Base-by-base conservation (phyloP, 225 moss, liverwort and hornwort genomes). In the Antitrichia curtipendula region DNA sequence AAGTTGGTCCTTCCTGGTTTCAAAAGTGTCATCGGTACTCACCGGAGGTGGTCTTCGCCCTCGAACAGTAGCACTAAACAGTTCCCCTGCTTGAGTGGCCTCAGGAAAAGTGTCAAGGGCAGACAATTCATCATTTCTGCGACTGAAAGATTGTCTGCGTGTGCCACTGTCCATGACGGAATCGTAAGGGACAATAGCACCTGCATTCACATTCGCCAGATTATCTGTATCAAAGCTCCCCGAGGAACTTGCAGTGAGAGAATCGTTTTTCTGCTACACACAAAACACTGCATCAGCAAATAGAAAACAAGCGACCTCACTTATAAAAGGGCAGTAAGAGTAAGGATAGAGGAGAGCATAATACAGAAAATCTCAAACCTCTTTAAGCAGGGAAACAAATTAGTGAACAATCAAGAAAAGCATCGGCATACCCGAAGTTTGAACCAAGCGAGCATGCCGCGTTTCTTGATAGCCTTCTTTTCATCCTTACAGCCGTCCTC, bases 381-480 rank as follows among this genome's bases (percentile, higher is more conserved):
- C 76, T 75, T 74, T 12, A 27, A 49, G 60, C 62, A 82, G 53
- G 62, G 28, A 62, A 87, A 84, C 50, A 69, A 84, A 76, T 38
- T 47, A n/a, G 63, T 70, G 16, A 15, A 86, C 38, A 82, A 69
- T 89, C 75, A 61, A 50, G 54, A 80, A 84, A 50, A 84, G n/a
- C 61, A 63, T 77, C 47, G 49, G 71, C 91, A 85, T 82, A 98
- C 98, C 88, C 95, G 94, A 64, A 96, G 93, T 91, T 98, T 98
- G 89, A 98, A 98, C 98, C 98, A 98, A 92, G 94, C 98, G 64
- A 98, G 95, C 98, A 98, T 96, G 89, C 98, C 98, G 43, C 98
- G 96, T 86, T 95, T 98, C 92, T 98, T 98, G 65, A 96, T 96
- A 54, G 96, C 92, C 92, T 98, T 98, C 88, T 98, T 98, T 89